Evolutionary conservation across 1,284 basidiomycete genomes (phyloP).

Genomic region (Puccinia horiana): DNA sequence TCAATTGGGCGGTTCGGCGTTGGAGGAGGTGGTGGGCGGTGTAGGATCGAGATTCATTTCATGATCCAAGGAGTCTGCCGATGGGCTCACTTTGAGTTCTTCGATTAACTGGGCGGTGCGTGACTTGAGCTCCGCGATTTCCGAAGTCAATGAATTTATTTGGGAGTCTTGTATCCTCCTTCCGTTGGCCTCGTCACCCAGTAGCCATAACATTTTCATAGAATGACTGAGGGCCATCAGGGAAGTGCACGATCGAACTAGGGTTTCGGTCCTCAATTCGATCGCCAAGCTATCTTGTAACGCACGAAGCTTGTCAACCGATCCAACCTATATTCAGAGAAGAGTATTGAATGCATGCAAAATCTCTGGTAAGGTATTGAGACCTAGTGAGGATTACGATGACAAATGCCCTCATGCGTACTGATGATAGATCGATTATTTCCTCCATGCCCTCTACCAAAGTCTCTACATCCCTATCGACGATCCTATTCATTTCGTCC

Average conservation of each 20-base stretch:
- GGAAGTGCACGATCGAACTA: slow-evolving; percentile 44
- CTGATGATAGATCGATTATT: slow-evolving; percentile 38
- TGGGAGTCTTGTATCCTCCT: slow-evolving; percentile 21
- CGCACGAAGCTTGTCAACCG: slow-evolving; percentile 30
- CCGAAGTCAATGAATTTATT: not conserved
- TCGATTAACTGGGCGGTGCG: slow-evolving; percentile 19
- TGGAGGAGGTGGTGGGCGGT: not conserved
- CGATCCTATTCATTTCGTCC: slow-evolving; percentile 43
- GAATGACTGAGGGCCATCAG: slow-evolving; percentile 39
- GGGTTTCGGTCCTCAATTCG: slow-evolving; percentile 42
- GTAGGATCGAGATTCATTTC: slow-evolving; percentile 11
- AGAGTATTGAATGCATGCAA: not conserved
- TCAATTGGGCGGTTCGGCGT: not conserved
- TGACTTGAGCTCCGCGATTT: slow-evolving; percentile 18
- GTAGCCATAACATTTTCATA: slow-evolving; percentile 48
- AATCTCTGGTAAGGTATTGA: not conserved
- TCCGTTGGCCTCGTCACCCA: slow-evolving; percentile 39
- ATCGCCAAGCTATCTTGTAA: slow-evolving; percentile 49
- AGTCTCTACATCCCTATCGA: slow-evolving; percentile 44
- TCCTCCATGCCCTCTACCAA: slow-evolving; percentile 47
- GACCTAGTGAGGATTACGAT: not conserved
- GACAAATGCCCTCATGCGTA: not conserved
- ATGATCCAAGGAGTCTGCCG: not conserved
- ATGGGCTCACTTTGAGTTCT: slow-evolving; percentile 17
- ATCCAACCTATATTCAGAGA: slow-evolving; percentile 17